Percentiles rank a stretch among this genome's conserved stretches.
Conservation (phyloP, 352 stramenopile species). For the Pythium phragmiticola region DNA sequence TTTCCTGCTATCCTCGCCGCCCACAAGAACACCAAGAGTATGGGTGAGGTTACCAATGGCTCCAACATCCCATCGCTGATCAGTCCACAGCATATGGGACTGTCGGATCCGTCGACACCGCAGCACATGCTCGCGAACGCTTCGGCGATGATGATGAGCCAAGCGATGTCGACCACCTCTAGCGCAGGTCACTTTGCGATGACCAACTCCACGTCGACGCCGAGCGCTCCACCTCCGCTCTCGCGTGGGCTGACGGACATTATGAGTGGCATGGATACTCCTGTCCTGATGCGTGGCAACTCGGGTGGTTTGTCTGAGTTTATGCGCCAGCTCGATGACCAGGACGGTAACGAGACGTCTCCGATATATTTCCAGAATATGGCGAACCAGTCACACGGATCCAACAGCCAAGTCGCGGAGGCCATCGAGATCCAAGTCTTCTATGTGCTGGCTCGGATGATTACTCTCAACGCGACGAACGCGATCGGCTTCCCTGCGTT, state of each 20-base stretch:
- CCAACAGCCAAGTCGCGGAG: constrained; percentile 47
- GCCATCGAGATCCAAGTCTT: constrained; percentile 84
- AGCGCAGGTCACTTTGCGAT: constrained; percentile 60
- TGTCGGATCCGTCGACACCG: constrained; percentile 30
- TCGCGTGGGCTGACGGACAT: constrained; percentile 51
- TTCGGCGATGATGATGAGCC: constrained; percentile 71
- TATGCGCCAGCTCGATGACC: constrained; percentile 73
- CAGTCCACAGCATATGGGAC: constrained; percentile 39
- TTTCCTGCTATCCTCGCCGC: constrained; percentile 65
- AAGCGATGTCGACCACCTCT: constrained; percentile 37
- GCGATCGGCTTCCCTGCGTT: constrained; percentile 80
- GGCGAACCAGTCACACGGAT: constrained; percentile 27
- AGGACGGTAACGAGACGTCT: constrained; percentile 53
- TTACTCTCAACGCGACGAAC: constrained; percentile 66
- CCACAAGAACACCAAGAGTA: constrained; percentile 47
- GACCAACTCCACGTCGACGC: constrained; percentile 36
- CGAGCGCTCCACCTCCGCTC: constrained; percentile 34
- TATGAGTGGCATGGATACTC: constrained; percentile 74
- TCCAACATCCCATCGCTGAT: constrained; percentile 20
- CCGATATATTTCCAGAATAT: constrained; percentile 63
- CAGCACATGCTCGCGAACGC: constrained; percentile 50
- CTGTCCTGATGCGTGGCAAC: constrained; percentile 69
- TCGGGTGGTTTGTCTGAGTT: constrained; percentile 77
- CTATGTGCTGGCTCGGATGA: constrained; percentile 76
- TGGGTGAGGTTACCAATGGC: constrained; percentile 11